Evolutionary conservation across 2,329 filamentous ascomycete species (phyloP).

Genomic region (Aspergillus fumigatiaffinis): DNA sequence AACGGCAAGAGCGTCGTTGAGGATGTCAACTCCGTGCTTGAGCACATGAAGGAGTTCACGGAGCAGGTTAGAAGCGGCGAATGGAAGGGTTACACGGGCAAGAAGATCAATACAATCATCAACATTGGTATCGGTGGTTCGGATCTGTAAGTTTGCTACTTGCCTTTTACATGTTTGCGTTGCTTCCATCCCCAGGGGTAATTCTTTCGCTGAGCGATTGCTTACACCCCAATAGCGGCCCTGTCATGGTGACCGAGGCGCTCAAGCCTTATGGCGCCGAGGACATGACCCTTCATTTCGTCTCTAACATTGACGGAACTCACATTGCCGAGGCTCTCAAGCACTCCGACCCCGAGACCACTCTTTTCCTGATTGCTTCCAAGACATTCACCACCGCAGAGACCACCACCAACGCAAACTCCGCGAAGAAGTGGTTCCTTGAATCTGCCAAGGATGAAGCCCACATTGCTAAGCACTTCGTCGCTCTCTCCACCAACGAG

Average conservation of each 20-base stretch:
- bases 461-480: slow-evolving; percentile 95
- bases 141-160: slow-evolving; percentile 69
- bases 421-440: slow-evolving; percentile 95
- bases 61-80: slow-evolving; percentile 89
- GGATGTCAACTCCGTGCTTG: slow-evolving; percentile 82
- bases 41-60: slow-evolving; percentile 98
- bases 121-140: slow-evolving; percentile 98
- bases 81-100: slow-evolving; percentile 97
- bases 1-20: slow-evolving; percentile 92
- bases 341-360: slow-evolving; percentile 89
- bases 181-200: neutral
- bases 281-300: slow-evolving; percentile 89
- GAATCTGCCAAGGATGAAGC: slow-evolving; percentile 69
- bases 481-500: slow-evolving; percentile 95
- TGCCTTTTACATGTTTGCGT: neutral
- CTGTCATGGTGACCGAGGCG: slow-evolving; percentile 98
- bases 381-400: slow-evolving; percentile 99
- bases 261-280: slow-evolving; percentile 89
- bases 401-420: slow-evolving; percentile 95
- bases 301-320: slow-evolving; percentile 98
- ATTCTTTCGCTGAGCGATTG: neutral
- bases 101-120: slow-evolving; percentile 93
- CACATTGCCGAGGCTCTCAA: slow-evolving; percentile 92
- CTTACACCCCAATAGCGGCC: slow-evolving; percentile 59
- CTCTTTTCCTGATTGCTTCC: slow-evolving; percentile 96